Evolutionary conservation across 2,329 filamentous ascomycete genomes (phyloP).

Genomic region (Endothia cerciana): DNA sequence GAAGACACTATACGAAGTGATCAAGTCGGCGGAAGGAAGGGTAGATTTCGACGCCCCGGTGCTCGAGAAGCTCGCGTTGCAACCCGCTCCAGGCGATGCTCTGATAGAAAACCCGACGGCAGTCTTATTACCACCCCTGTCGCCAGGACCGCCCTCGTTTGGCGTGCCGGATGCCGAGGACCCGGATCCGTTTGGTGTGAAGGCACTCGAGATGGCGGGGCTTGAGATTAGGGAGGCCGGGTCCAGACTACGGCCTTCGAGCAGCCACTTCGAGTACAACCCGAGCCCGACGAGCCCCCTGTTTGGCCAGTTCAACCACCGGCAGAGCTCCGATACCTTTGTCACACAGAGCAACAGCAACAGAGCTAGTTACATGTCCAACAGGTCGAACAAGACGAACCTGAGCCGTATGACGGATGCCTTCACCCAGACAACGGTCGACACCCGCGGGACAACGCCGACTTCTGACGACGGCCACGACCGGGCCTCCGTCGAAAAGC

Average conservation of each 20-base stretch:
- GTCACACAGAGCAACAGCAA: slow-evolving; percentile 62
- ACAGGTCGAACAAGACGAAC: slow-evolving; percentile 68
- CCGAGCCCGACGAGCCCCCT: slow-evolving; percentile 76
- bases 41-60: slow-evolving; percentile 71
- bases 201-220: slow-evolving; percentile 88
- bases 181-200: slow-evolving; percentile 88
- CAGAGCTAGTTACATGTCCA: slow-evolving; percentile 75
- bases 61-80: slow-evolving; percentile 64
- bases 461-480: slow-evolving; percentile 51
- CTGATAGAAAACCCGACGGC: slow-evolving; percentile 52
- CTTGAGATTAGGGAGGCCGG: slow-evolving; percentile 91
- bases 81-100: slow-evolving; percentile 78
- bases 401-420: slow-evolving; percentile 73
- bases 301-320: slow-evolving; percentile 55
- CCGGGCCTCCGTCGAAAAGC: slow-evolving; percentile 45
- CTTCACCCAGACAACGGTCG: slow-evolving; percentile 59
- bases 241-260: slow-evolving; percentile 70
- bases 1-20: slow-evolving; percentile 72
- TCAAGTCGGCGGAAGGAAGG: slow-evolving; percentile 87
- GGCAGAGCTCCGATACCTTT: slow-evolving; percentile 72
- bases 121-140: slow-evolving; percentile 35
- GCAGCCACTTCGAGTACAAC: slow-evolving; percentile 82
- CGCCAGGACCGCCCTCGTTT: slow-evolving; percentile 58
- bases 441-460: slow-evolving; percentile 28
- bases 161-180: slow-evolving; percentile 80